A percentile compares a stretch with the other conserved stretches of the same genome.
phyloP scores from a whole-genome alignment of 2,329 filamentous ascomycete genomes.

The Clarireedia homoeocarpa region DNA sequence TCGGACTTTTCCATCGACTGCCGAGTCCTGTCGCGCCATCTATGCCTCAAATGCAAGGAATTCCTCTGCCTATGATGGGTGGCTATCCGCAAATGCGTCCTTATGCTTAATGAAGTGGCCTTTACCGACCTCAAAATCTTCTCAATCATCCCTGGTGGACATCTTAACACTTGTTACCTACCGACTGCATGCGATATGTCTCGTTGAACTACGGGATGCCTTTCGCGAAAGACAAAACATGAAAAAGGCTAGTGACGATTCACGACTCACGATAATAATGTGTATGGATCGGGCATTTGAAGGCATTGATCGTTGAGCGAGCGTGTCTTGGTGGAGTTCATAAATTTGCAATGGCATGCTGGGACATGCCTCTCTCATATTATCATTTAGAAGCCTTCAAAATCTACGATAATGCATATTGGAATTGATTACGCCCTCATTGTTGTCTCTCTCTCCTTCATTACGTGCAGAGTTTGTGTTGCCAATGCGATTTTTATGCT shows the following conservation, averaged over 20 bases:
- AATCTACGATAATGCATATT: not conserved
- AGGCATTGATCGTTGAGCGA: not conserved
- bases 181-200: no score
- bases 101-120: slow-evolving; percentile 8
- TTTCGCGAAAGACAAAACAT: not conserved
- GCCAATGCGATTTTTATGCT: no score
- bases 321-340: not conserved
- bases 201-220: not conserved
- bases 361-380: not conserved
- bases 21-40: slow-evolving; percentile 23
- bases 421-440: no score
- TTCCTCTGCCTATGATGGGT: slow-evolving; percentile 12
- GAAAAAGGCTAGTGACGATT: not conserved
- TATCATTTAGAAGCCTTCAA: not conserved
- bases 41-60: slow-evolving; percentile 13
- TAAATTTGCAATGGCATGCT: not conserved
- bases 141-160: no score
- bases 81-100: slow-evolving; percentile 22
- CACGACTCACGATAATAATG: not conserved
- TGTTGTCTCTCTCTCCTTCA: no score
- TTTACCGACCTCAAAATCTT: not conserved
- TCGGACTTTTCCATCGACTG: slow-evolving; percentile 68
- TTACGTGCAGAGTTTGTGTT: no score
- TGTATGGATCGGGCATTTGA: not conserved
- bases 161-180: no score